These are phyloP conservation scores for Hymenoscyphus infarciens DNA, from an alignment of 2,329 filamentous ascomycete species.

Conservation along the genomic window DNA sequence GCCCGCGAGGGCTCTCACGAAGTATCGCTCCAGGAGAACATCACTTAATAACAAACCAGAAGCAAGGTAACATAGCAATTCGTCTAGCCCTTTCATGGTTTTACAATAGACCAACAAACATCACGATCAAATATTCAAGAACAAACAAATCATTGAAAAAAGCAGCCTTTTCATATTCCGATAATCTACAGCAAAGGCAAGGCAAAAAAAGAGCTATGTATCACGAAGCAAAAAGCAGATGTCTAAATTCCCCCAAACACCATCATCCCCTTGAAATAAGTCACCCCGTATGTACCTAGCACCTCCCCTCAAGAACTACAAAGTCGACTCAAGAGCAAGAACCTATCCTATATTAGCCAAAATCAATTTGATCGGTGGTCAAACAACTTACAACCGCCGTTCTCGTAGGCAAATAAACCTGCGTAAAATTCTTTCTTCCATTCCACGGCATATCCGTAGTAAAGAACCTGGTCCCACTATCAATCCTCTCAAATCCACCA, in stretches of 20 bases:
- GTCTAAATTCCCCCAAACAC: not conserved
- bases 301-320: not conserved
- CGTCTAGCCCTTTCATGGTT: no score
- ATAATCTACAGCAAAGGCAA: constrained; percentile 8
- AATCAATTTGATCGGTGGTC: not conserved
- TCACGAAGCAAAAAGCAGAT: not conserved
- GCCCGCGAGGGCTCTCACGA: no score
- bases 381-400: constrained; percentile 68
- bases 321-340: constrained; percentile 37
- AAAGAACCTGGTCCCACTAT: constrained; percentile 82
- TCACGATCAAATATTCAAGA: no score
- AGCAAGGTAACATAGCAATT: no score
- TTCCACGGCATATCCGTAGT: constrained; percentile 93
- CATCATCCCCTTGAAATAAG: not conserved
- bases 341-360: constrained; percentile 29
- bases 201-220: not conserved
- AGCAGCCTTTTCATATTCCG: not conserved
- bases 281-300: not conserved
- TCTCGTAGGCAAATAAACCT: constrained; percentile 83
- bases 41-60: no score
- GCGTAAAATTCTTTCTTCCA: constrained; percentile 80
- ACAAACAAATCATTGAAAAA: not conserved
- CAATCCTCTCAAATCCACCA: constrained; percentile 75
- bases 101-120: no score
- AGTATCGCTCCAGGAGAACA: no score